Base-by-base conservation (phyloP, 176 grass and related monocot genomes). In the Phoenix dactylifera region DNA sequence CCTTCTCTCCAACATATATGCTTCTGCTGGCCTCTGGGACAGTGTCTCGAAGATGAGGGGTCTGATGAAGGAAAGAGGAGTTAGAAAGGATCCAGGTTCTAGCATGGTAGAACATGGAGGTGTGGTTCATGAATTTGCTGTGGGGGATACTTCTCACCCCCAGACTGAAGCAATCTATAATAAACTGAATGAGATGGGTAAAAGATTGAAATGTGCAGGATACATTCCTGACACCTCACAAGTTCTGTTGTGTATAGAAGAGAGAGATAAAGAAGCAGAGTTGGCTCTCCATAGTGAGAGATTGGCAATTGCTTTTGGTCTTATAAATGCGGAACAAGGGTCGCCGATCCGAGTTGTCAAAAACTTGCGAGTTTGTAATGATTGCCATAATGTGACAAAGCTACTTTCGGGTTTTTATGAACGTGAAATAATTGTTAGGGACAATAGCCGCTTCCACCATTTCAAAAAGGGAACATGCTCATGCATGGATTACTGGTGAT, bases 321-420 rank as follows among this genome's bases (percentile, higher is more conserved):
- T 60, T 15, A 60, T 60, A 23, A 60, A 60, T 60, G 15, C 32
- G 3, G 16, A 60, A 18, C 24, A 23, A 60, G 24, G 58, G 24
- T 12, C 16, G 3, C 58, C 58, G 7, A 60, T 60, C 16, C 16
- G 58, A n/a, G 58, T 60, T 29, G 24, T 60, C 58, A 60, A 60
- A 29, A 60, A 60, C 26, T n/a, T 60, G 18, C 25, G 58, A 5
- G 58, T 60, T 60, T 60, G 58, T 30, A 32, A 60, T 17, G 26
- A 60, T 60, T 60, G 58, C 24, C 58, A 60, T 60, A 60, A 16
- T 32, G 58, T 29, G 24, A 60, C 58, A 4, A 60, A 60, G 58
- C 58, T 60, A 17, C 58, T 60, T 60, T 60, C 58, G n/a, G 58
- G 24, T 32, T 32, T 60, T 60, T 60, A 60, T 60, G 58, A 32